Base-by-base conservation (phyloP, 176 grass and related monocot genomes). In the Rhynchospora tenuis region DNA sequence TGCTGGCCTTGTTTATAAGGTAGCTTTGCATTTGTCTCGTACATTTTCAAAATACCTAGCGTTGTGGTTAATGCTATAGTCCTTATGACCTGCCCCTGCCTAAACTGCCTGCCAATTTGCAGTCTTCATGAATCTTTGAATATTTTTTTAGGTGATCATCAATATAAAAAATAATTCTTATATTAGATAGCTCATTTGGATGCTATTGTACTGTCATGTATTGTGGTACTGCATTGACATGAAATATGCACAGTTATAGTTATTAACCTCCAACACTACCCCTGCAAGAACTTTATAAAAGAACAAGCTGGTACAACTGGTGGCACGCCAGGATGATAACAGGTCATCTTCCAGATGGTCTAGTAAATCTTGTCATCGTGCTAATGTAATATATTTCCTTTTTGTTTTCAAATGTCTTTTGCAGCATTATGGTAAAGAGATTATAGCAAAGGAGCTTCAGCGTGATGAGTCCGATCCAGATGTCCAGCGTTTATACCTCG, bases 1-100 rank as follows among this genome's bases (percentile, higher is more conserved):
- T 89, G 96, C 96, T 78, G 96, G 96, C n/a, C 89, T 99, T 66
- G 93, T 99, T 28, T 99, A 99, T 85, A 99, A 93, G 96, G 96
- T 99, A 95, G 1, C 43, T 59, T 22, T 31, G 47, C 48, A 76
- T 28, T 22, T 52, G 7, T 54, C 6, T 55, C 2, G 6, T 26
- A 75, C 5, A 75, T 51, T 11, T 75, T 20, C 29, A 28, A 55
- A 76, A 28, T 24, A 55, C 48, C 23, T 13, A 29, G 47, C 3
- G 26, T 26, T 17, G 20, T 22, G 13, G 17, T 50, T 44, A 81
- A 27, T 81, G 15, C 44, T 16, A 4, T 46, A 29, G 31, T 12
- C 61, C 12, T 14, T 81, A 43, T 24, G 16, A 24, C 56, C n/a
- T 45, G 33, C 11, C 17, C 33, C 26, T 64, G 15, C 16, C 13